Evolutionary conservation across 2,329 filamentous ascomycete genomes (phyloP).

Genomic region (Macroventuria anomochaeta): DNA sequence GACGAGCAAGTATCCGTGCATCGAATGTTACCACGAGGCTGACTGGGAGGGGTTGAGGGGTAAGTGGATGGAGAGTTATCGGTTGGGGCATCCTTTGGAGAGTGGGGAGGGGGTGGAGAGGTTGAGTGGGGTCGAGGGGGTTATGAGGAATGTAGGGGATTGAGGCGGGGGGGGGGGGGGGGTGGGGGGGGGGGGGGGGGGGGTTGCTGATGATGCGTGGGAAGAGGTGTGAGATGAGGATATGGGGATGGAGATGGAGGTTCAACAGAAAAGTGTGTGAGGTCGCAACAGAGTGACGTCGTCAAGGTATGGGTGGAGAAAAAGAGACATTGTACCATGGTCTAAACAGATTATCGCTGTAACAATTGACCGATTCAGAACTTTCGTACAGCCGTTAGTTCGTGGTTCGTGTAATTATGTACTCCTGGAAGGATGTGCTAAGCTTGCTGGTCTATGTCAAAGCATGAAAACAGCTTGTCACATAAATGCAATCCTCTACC

Average conservation of each 20-base stretch:
- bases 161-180: no score
- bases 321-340: not conserved
- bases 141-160: not conserved
- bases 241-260: no score
- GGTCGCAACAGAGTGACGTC: no score
- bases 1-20: slow-evolving; percentile 29
- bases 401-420: slow-evolving; percentile 5
- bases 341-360: no score
- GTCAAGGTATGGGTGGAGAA: no score
- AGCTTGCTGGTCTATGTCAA: not conserved
- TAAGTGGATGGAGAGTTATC: slow-evolving; percentile 29
- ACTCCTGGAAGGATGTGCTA: not conserved
- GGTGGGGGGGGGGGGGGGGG: no score
- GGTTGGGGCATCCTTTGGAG: slow-evolving; percentile 23
- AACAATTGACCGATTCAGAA: no score
- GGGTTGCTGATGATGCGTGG: no score
- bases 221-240: no score
- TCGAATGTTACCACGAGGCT: slow-evolving; percentile 31
- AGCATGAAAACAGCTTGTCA: not conserved
- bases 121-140: slow-evolving; percentile 27
- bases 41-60: slow-evolving; percentile 20
- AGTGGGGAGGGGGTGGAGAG: slow-evolving; percentile 26
- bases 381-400: not conserved
- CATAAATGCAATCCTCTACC: not conserved
- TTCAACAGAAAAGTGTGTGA: no score